These are phyloP conservation scores for Alternaria panax DNA, from an alignment of 2,329 filamentous ascomycete genomes.

Conservation along the genomic window DNA sequence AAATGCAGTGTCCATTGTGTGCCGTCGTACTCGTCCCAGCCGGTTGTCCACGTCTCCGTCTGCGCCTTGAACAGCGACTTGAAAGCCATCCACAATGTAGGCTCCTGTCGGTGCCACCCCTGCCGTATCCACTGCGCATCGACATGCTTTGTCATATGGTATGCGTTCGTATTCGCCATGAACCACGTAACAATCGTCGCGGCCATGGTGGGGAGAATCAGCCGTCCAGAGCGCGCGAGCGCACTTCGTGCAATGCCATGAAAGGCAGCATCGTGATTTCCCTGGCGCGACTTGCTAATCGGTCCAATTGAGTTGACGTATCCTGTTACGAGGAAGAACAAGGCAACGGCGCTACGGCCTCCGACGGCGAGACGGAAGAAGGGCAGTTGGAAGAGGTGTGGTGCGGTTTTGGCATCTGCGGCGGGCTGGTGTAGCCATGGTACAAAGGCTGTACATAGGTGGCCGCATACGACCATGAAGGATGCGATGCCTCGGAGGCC, in stretches of 20 bases:
- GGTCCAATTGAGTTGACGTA: slow-evolving; percentile 71
- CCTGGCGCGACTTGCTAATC: slow-evolving; percentile 62
- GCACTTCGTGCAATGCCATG: slow-evolving; percentile 64
- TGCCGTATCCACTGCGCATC: slow-evolving; percentile 67
- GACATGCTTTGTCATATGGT: slow-evolving; percentile 62
- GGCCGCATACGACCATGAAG: slow-evolving; percentile 53
- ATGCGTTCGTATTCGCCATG: slow-evolving; percentile 64
- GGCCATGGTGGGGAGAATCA: slow-evolving; percentile 65
- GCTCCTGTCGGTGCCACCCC: slow-evolving; percentile 48
- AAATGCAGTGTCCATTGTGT: slow-evolving; percentile 55
- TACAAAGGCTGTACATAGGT: slow-evolving; percentile 53
- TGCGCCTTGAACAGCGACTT: slow-evolving; percentile 42
- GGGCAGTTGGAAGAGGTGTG: slow-evolving; percentile 64
- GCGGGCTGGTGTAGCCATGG: slow-evolving; percentile 51
- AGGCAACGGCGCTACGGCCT: slow-evolving; percentile 51
- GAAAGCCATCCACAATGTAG: slow-evolving; percentile 42
- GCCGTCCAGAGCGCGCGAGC: slow-evolving; percentile 64
- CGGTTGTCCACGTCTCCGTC: slow-evolving; percentile 50
- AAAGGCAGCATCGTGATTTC: slow-evolving; percentile 62
- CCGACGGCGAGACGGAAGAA: slow-evolving; percentile 66
- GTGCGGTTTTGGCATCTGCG: slow-evolving; percentile 53
- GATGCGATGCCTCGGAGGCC: slow-evolving; percentile 54
- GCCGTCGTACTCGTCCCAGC: slow-evolving; percentile 52
- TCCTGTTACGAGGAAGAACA: slow-evolving; percentile 64
- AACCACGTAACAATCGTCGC: slow-evolving; percentile 65